phyloP scores from a whole-genome alignment of 345 rosid genomes.

The Ricinus communis region DNA sequence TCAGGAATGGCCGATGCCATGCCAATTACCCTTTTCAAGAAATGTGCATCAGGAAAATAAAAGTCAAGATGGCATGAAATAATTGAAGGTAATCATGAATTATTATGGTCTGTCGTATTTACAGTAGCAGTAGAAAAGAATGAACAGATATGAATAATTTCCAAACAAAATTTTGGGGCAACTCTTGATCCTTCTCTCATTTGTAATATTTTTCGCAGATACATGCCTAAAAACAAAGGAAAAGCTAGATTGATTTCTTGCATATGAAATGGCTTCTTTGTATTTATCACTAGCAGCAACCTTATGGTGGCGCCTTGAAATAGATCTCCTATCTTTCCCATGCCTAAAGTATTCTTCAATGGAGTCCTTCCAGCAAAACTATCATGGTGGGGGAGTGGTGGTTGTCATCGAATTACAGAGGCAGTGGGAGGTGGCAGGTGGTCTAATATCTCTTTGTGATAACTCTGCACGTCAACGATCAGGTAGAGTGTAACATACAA shows the following conservation, averaged over 20 bases:
- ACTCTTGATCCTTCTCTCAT: background rate
- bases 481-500: background rate
- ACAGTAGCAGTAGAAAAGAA: constrained; percentile 36
- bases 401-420: constrained; percentile 19
- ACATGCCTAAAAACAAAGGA: background rate
- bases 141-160: constrained; percentile 19
- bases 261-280: constrained; percentile 22
- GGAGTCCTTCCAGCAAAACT: constrained; percentile 24
- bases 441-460: constrained; percentile 77
- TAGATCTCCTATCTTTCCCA: constrained; percentile 44
- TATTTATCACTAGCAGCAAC: constrained; percentile 44
- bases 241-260: constrained; percentile 1
- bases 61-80: background rate
- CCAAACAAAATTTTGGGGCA: constrained; percentile 15
- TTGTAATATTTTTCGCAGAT: too few species aligned
- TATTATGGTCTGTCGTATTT: constrained; percentile 17
- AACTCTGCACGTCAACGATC: constrained; percentile 40
- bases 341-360: constrained; percentile 47
- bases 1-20: too few species aligned
- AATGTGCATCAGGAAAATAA: background rate
- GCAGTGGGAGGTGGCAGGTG: constrained; percentile 57
- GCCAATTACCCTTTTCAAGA: background rate
- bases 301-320: constrained; percentile 64
- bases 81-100: constrained; percentile 12
- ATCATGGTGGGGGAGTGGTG: constrained; percentile 28